These are phyloP conservation scores for Pleurotus ostreatus DNA, from an alignment of 768 basidiomycete species.

Conservation along the genomic window DNA sequence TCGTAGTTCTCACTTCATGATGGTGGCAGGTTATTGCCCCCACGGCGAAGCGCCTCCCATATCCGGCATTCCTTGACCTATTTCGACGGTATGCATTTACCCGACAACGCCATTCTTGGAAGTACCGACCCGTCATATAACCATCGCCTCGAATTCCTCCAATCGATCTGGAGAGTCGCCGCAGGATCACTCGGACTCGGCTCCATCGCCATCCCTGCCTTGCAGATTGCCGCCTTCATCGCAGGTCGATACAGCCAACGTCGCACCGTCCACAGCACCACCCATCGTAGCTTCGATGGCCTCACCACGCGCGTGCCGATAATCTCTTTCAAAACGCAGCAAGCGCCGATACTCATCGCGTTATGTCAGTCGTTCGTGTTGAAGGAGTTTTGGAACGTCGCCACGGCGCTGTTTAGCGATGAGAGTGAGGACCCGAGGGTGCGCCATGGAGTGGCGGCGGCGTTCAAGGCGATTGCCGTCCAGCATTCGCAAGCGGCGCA, in stretches of 20 bases:
- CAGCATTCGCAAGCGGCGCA: conserved; percentile 14
- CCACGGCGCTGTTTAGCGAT: conserved; percentile 23
- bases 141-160: conserved; percentile 19
- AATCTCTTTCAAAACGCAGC: conserved; percentile 37
- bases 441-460: conserved; percentile 19
- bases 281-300: conserved; percentile 11
- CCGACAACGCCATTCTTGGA: conserved; percentile 27
- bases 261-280: conserved; percentile 16
- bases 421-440: conserved; percentile 9
- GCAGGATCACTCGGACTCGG: conserved; percentile 28
- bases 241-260: conserved; percentile 27
- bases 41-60: conserved; percentile 24
- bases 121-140: conserved; percentile 8
- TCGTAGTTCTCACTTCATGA: no score
- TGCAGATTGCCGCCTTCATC: conserved; percentile 21
- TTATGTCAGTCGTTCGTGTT: conserved; percentile 31
- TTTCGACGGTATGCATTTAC: conserved; percentile 31
- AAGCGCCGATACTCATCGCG: conserved; percentile 31
- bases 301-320: conserved; percentile 16
- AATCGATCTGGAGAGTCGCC: conserved; percentile 23
- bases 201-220: conserved; percentile 16
- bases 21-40: conserved; percentile 13
- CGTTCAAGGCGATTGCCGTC: conserved; percentile 16
- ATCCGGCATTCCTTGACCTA: conserved; percentile 31
- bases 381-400: conserved; percentile 23